phyloP scores from a whole-genome alignment of 1,284 basidiomycete species.

The Kwoniella shivajii region DNA sequence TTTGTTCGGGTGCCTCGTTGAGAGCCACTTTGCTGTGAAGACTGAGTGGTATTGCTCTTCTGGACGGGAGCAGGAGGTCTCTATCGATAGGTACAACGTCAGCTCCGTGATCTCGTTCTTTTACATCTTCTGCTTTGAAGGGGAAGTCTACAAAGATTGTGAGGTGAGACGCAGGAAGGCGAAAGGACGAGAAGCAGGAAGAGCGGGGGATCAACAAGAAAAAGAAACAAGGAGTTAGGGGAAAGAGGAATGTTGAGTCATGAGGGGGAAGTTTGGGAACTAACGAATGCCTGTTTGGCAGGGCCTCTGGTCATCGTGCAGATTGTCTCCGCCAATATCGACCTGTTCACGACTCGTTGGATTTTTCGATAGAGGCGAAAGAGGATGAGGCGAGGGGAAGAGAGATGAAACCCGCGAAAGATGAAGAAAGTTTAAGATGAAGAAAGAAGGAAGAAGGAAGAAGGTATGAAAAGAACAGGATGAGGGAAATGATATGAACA shows the following conservation, averaged over 20 bases:
- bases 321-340: background rate
- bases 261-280: background rate
- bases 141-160: no score
- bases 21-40: background rate
- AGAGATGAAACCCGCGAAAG: background rate
- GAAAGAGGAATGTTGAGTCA: background rate
- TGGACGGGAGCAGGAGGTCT: background rate
- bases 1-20: background rate
- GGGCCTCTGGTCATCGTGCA: background rate
- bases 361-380: background rate
- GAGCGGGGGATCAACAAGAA: background rate
- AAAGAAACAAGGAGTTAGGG: background rate
- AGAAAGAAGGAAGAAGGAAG: background rate
- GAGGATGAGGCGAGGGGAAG: background rate
- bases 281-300: constrained; percentile 12
- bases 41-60: background rate
- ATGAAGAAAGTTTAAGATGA: background rate
- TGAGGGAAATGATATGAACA: background rate
- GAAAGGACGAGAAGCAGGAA: background rate
- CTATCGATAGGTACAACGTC: background rate
- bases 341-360: background rate
- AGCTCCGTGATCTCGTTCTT: background rate
- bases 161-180: background rate
- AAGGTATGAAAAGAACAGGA: background rate
- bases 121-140: no score